Base-by-base conservation (phyloP, 345 rosid species). In the Camelina neglecta region DNA sequence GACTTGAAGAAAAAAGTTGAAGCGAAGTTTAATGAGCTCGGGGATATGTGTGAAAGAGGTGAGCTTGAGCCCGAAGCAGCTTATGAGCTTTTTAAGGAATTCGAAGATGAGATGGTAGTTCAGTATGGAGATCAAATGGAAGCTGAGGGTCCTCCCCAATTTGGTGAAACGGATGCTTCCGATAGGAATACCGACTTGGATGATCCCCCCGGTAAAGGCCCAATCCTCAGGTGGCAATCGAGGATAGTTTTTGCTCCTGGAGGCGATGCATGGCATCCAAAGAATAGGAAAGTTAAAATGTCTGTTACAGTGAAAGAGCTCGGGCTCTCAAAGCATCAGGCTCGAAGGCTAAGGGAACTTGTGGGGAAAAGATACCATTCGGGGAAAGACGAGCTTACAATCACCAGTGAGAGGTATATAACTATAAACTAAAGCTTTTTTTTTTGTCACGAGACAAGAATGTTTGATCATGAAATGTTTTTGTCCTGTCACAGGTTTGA, bases 231-330 rank as follows among this genome's bases (percentile, higher is more conserved):
- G 80, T 95, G 99, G 97, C 81, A 83, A 73, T 89, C 99, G 66
- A 85, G 98, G 69, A 86, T 74, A 15, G 98, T 95, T 73, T 86
- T 95, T 66, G 85, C 91, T 67, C 97, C 99, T 12, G 97, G 97
- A 49, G 99, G 97, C n/a, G 96, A 92, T 80, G 91, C 97, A 0
- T 92, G 99, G 99, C 98, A 92, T 87, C 99, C 99, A 60, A 95
- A 95, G 83, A 95, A 95, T 84, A 83, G 97, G 80, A 88, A 88
- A 81, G 96, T 90, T 16, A 95, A 95, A 81, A 76, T 95, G 90
- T 79, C 94, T 60, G 94, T 92, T 45, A 90, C 99, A 29, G 98
- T 95, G 49, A 95, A 88, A 76, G 99, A 92, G 80, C 97, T 92
- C 6, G 97, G 98, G 59, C 96, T 95, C 75, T 92, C 98, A 29